phyloP scores from a whole-genome alignment of 805 yeast species.

The Wickerhamiella vanderwaltii region DNA sequence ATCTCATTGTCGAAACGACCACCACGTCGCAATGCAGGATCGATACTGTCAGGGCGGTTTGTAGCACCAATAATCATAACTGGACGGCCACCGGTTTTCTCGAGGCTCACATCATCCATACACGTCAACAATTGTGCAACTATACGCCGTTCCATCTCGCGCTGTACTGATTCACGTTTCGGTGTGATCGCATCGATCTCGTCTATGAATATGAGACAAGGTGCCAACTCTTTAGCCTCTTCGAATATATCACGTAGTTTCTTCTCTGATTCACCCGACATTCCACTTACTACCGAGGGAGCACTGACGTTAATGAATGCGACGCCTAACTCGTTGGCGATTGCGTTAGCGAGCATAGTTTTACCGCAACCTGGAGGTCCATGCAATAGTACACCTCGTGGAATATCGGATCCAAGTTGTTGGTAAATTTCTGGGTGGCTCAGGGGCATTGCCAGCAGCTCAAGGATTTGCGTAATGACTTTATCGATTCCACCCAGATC shows the following conservation, averaged over 20 bases:
- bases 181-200: slow-evolving; percentile 98
- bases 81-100: slow-evolving; percentile 83
- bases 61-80: slow-evolving; percentile 94
- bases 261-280: slow-evolving; percentile 98
- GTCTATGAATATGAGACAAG: slow-evolving; percentile 85
- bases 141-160: slow-evolving; percentile 95
- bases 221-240: slow-evolving; percentile 82
- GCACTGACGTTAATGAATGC: slow-evolving; percentile 88
- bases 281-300: slow-evolving; percentile 92
- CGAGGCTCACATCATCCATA: slow-evolving; percentile 83
- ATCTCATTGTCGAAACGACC: slow-evolving; percentile 95
- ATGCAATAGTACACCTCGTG: slow-evolving; percentile 83
- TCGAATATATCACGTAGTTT: slow-evolving; percentile 85
- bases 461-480: slow-evolving; percentile 77
- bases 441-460: slow-evolving; percentile 81
- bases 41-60: slow-evolving; percentile 89
- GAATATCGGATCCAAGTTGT: slow-evolving; percentile 88
- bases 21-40: slow-evolving; percentile 88
- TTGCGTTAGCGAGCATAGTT: slow-evolving; percentile 88
- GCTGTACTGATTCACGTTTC: slow-evolving; percentile 91
- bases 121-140: slow-evolving; percentile 92
- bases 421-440: slow-evolving; percentile 83
- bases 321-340: slow-evolving; percentile 88
- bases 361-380: slow-evolving; percentile 99
- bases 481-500: slow-evolving; percentile 84